Evolutionary conservation across 2,329 filamentous ascomycete genomes (phyloP).

Genomic region (Colletotrichum filicis): DNA sequence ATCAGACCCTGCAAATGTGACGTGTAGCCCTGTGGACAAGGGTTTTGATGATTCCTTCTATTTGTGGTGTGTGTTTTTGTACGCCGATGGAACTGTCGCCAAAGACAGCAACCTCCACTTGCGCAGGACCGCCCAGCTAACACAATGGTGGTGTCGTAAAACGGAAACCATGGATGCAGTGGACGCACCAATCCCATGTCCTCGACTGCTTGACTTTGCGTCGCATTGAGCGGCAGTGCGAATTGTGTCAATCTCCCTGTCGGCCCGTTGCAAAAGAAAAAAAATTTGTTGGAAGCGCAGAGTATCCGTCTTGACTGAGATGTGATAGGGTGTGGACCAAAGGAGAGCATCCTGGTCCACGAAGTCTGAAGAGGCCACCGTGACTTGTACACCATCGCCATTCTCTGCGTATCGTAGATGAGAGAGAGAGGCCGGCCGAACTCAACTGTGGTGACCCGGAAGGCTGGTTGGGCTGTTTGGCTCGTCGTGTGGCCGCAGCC

Average conservation of each 20-base stretch:
- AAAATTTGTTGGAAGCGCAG: background rate
- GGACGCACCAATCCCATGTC: background rate
- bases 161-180: background rate
- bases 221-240: constrained; percentile 11
- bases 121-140: background rate
- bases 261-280: background rate
- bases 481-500: constrained; percentile 10
- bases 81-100: background rate
- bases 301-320: constrained; percentile 2
- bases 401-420: constrained; percentile 3
- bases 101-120: background rate
- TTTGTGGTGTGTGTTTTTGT: background rate
- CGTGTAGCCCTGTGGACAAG: constrained; percentile 20
- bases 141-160: background rate
- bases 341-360: background rate
- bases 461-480: constrained; percentile 9
- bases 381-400: background rate
- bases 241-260: constrained; percentile 17
- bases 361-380: background rate
- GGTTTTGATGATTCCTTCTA: background rate
- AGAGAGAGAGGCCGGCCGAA: background rate
- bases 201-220: constrained; percentile 23
- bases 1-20: constrained; percentile 31
- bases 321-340: background rate
- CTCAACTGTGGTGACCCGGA: background rate